Conservation (phyloP, 1,284 basidiomycete genomes). For the Austroboletus novae-zelandiae region DNA sequence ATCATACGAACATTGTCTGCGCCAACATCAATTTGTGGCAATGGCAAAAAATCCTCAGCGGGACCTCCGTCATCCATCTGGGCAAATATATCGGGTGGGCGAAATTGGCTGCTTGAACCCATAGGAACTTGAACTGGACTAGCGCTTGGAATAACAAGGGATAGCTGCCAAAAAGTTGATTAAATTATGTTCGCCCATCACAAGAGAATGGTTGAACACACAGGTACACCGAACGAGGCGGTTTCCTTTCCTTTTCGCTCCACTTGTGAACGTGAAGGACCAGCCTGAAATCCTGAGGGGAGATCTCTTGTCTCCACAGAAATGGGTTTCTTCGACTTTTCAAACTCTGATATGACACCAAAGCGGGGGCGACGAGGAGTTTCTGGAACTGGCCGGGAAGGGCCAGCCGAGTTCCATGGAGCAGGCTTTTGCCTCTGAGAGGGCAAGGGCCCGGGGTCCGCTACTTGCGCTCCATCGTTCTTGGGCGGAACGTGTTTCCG, state of each 20-base stretch:
- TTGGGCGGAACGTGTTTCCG: constrained; percentile 51
- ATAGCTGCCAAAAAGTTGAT: constrained; percentile 3
- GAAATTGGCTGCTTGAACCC: constrained; percentile 4
- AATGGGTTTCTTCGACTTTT: constrained; percentile 17
- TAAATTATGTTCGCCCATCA: background rate
- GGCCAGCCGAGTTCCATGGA: constrained; percentile 23
- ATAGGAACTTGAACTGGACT: constrained; percentile 1
- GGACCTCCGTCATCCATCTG: constrained; percentile 12
- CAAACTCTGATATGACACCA: constrained; percentile 25
- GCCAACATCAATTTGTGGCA: constrained; percentile 6
- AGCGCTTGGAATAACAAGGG: constrained; percentile 6
- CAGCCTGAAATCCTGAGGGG: constrained; percentile 20
- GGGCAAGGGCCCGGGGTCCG: constrained; percentile 32
- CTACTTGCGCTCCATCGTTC: constrained; percentile 40
- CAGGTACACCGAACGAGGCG: constrained; percentile 6
- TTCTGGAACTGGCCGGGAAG: constrained; percentile 32
- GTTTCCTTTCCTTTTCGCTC: constrained; percentile 13
- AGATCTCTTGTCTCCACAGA: constrained; percentile 15
- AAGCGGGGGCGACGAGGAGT: constrained; percentile 39
- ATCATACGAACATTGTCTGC: constrained; percentile 22
- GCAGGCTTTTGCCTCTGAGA: constrained; percentile 42
- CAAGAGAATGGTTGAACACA: constrained; percentile 2
- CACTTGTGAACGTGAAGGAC: constrained; percentile 20
- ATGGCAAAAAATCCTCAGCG: constrained; percentile 13
- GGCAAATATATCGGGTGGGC: constrained; percentile 11